A percentile compares a stretch with the other conserved stretches of the same genome.
Evolutionary conservation across 73 alveolate genomes (phyloP).

Genomic region (Paramecium octaurelia): DNA sequence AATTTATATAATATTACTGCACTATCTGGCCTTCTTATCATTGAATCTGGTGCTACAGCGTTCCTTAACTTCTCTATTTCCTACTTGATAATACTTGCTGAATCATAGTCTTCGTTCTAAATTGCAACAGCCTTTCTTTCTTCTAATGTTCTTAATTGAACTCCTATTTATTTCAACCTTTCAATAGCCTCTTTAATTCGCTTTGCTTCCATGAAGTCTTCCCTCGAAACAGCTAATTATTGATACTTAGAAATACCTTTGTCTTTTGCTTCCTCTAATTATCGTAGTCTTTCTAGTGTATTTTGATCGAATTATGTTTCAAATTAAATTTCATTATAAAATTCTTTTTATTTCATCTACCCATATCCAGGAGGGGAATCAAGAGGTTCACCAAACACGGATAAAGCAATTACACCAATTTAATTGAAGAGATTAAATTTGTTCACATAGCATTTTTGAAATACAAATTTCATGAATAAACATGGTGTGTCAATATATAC

Average conservation of each 20-base stretch:
- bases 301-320: conserved; percentile 72
- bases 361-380: conserved; percentile 47
- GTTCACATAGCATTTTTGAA: conserved; percentile 87
- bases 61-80: conserved; percentile 95
- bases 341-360: conserved; percentile 43
- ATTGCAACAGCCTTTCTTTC: conserved; percentile 85
- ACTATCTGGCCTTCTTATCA: conserved; percentile 24
- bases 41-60: conserved; percentile 77
- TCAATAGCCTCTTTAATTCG: conserved; percentile 89
- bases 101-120: conserved; percentile 88
- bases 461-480: conserved; percentile 79
- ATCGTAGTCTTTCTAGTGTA: conserved; percentile 75
- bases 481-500: conserved; percentile 89
- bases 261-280: conserved; percentile 79
- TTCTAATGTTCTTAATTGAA: conserved; percentile 77
- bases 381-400: conserved; percentile 56
- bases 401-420: conserved; percentile 86
- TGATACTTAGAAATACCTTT: background rate
- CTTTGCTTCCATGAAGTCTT: conserved; percentile 91
- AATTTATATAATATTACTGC: background rate
- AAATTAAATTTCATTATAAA: conserved; percentile 52
- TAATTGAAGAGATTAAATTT: conserved; percentile 85
- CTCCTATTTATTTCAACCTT: conserved; percentile 83
- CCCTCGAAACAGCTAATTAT: conserved; percentile 78
- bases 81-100: conserved; percentile 86